Conservation (phyloP, 2,329 filamentous ascomycete species). For the Penicillium sp. region DNA sequence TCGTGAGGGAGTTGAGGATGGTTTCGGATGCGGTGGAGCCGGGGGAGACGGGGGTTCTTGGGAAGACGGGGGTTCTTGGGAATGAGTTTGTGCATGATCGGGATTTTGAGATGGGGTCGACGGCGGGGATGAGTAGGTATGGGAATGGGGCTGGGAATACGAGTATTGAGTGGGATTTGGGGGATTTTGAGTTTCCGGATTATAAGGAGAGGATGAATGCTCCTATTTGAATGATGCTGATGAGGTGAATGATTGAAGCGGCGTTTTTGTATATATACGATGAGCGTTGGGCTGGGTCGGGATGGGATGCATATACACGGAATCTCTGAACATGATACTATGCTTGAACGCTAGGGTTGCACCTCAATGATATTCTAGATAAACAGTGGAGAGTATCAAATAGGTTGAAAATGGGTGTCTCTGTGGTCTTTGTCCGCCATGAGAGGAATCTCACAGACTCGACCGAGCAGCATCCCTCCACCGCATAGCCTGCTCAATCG, state of each 20-base stretch:
- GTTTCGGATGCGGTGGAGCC: constrained; percentile 27
- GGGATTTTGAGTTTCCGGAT: constrained; percentile 33
- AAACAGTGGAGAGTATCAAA: not conserved
- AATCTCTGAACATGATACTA: not conserved
- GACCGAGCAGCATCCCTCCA: constrained; percentile 14
- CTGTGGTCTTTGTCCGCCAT: not conserved
- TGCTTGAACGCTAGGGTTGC: not conserved
- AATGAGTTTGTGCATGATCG: not conserved
- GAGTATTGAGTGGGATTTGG: constrained; percentile 31
- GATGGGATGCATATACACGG: not conserved
- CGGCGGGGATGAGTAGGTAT: not conserved
- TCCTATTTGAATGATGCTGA: constrained; percentile 21
- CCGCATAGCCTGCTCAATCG: constrained; percentile 37
- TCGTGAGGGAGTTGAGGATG: constrained; percentile 37
- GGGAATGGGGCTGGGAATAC: constrained; percentile 1
- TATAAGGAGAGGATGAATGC: constrained; percentile 34
- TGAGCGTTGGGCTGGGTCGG: not conserved
- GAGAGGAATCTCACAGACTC: constrained; percentile 13
- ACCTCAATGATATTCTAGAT: not conserved
- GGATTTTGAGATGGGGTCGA: constrained; percentile 15
- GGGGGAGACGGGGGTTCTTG: not conserved
- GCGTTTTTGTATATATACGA: constrained; percentile 11
- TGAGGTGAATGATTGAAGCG: not conserved
- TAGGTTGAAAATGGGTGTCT: not conserved
- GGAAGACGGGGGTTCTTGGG: not conserved